These are phyloP conservation scores for Pleoardoris graminearum DNA, from an alignment of 2,329 filamentous ascomycete species.

Conservation along the genomic window DNA sequence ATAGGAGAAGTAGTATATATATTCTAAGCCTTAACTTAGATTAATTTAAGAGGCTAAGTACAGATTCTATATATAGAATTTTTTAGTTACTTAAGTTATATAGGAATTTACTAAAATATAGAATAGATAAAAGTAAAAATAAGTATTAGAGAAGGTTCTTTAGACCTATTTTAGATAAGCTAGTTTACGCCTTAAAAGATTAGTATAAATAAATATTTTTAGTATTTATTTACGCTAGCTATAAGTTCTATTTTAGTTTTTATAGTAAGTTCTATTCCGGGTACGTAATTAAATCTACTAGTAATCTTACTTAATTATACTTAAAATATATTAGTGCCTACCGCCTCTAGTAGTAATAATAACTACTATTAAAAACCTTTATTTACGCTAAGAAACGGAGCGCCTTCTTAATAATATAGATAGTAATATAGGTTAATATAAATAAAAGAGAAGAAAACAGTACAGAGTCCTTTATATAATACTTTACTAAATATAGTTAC, in stretches of 20 bases:
- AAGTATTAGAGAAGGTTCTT: conserved; percentile 24
- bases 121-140: conserved; percentile 18
- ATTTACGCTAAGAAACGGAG: background rate
- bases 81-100: conserved; percentile 24
- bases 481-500: no score
- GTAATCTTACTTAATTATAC: background rate
- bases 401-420: background rate
- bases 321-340: background rate
- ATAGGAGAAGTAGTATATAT: conserved; percentile 19
- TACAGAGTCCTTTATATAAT: no score
- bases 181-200: conserved; percentile 11
- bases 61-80: conserved; percentile 23
- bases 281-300: background rate
- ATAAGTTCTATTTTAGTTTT: background rate
- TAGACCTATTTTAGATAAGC: conserved; percentile 14
- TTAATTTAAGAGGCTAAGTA: conserved; percentile 21
- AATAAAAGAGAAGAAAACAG: no score
- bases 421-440: no score
- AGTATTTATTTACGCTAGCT: background rate
- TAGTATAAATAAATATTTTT: background rate
- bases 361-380: background rate
- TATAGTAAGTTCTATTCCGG: background rate
- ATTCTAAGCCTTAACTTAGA: conserved; percentile 21
- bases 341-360: background rate
- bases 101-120: conserved; percentile 21